Base-by-base conservation (phyloP, 352 stramenopile genomes). In the Aphanomyces euteiches region DNA sequence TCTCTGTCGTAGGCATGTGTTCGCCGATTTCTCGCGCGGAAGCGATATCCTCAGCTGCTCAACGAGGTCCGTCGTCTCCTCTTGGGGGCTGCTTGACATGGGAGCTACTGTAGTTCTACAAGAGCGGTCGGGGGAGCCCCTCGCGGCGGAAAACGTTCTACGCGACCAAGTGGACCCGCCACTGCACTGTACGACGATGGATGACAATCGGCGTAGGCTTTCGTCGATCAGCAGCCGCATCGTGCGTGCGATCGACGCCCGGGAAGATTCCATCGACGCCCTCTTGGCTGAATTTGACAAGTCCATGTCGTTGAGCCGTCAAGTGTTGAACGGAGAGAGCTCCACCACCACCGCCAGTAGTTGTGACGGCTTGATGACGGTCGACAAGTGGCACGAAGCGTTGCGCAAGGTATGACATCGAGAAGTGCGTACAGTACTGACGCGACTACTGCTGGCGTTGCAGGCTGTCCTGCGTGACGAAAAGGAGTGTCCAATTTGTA, bases 401-500 rank as follows among this genome's bases (percentile, higher is more conserved):
- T 79, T 81, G 28, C 39, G 63, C 7, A 84, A 84, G 73, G 79
- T 85, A 3, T n/a, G 43, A 48, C 43, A 15, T 8, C 43, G 43
- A 15, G 43, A 15, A n/a, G 19, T 60, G 10, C 15, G 19, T 47
- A 5, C n/a, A n/a, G n/a, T n/a, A n/a, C n/a, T n/a, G n/a, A 1
- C 5, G 34, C 41, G 1, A 45, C 7, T 7, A 19, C 19, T 6
- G 65, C 34, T 15, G 17, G 21, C 56, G 19, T 56, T 7, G 5
- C 54, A 90, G 83, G 82, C 83, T 2, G 69, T 69, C 10, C 68
- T 56, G 4, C 78, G 83, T 5, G 76, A 78, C 28, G 85, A 90
- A 56, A 67, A 48, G 10, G 87, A 95, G 60, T 95, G 87, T 37
- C 80, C 87, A 17, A 95, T 95, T 65, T 95, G 87, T 72, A 85